These are phyloP conservation scores for Flaveria bidentis DNA, from an alignment of 129 eudicot genomes.

Conservation along the genomic window DNA sequence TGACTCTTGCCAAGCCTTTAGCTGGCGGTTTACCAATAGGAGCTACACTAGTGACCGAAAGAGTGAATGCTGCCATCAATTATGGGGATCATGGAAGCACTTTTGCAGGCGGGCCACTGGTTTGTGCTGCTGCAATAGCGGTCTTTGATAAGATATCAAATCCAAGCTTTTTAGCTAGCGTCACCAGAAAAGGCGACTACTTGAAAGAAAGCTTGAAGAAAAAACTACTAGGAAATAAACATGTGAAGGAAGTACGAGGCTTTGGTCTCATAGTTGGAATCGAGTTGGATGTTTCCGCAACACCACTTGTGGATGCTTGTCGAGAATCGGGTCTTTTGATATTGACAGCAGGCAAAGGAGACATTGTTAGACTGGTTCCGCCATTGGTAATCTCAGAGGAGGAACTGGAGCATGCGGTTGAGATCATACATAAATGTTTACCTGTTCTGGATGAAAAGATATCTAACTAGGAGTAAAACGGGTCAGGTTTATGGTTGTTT, in stretches of 20 bases:
- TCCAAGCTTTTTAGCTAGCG: constrained; percentile 57
- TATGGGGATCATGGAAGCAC: constrained; percentile 93
- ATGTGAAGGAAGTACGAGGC: constrained; percentile 75
- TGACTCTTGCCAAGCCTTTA: constrained; percentile 95
- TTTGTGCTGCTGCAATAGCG: constrained; percentile 72
- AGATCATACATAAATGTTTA: constrained; percentile 55
- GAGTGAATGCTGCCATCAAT: constrained; percentile 59
- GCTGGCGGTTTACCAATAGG: constrained; percentile 97
- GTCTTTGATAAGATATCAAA: constrained; percentile 75
- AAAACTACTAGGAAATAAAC: constrained; percentile 53
- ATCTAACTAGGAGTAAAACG: not conserved
- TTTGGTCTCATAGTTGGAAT: constrained; percentile 73
- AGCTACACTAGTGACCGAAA: constrained; percentile 71
- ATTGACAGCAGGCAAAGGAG: constrained; percentile 87
- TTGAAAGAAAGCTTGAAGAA: constrained; percentile 51
- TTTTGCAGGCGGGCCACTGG: constrained; percentile 91
- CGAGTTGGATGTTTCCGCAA: constrained; percentile 78
- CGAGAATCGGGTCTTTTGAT: constrained; percentile 66
- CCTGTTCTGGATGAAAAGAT: constrained; percentile 60
- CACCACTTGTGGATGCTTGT: constrained; percentile 70
- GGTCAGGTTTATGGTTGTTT: not conserved
- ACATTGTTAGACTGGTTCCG: constrained; percentile 78
- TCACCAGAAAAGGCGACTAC: constrained; percentile 59
- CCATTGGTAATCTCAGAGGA: constrained; percentile 65
- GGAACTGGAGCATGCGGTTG: constrained; percentile 64